These are phyloP conservation scores for Clohesyomyces aquaticus DNA, from an alignment of 495 filamentous ascomycete species.

Conservation along the genomic window DNA sequence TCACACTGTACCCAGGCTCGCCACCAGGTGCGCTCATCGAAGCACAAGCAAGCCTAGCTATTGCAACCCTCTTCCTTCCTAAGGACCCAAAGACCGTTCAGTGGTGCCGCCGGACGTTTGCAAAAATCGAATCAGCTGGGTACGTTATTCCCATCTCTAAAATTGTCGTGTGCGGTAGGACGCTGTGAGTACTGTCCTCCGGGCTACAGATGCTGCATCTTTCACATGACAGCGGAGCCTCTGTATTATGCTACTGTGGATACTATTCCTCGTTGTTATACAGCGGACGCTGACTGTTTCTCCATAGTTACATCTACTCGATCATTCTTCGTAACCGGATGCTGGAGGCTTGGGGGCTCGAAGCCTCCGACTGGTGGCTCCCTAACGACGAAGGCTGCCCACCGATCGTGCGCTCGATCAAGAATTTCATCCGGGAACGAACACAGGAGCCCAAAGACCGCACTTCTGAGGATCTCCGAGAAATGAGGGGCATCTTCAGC, in stretches of 20 bases:
- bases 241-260: neutral
- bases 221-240: neutral
- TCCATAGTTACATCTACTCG: conserved; percentile 77
- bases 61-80: conserved; percentile 77
- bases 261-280: neutral
- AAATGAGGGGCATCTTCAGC: conserved; percentile 74
- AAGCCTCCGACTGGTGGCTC: conserved; percentile 81
- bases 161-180: neutral
- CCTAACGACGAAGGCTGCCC: conserved; percentile 77
- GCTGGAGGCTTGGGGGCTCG: conserved; percentile 70
- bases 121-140: conserved; percentile 78
- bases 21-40: conserved; percentile 70
- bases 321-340: conserved; percentile 72
- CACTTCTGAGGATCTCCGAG: conserved; percentile 67
- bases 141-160: conserved; percentile 56
- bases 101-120: conserved; percentile 83
- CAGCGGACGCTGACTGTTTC: conserved; percentile 24
- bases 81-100: conserved; percentile 71
- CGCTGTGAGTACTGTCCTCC: conserved; percentile 15
- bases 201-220: neutral
- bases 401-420: conserved; percentile 71
- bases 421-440: conserved; percentile 76
- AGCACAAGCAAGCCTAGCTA: conserved; percentile 75
- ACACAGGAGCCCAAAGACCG: conserved; percentile 61
- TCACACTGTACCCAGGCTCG: conserved; percentile 72